A percentile compares a stretch with the other conserved stretches of the same genome.
phyloP scores from a whole-genome alignment of 1,139 yeast genomes.

The Yamadazyma atmosphaerica region DNA sequence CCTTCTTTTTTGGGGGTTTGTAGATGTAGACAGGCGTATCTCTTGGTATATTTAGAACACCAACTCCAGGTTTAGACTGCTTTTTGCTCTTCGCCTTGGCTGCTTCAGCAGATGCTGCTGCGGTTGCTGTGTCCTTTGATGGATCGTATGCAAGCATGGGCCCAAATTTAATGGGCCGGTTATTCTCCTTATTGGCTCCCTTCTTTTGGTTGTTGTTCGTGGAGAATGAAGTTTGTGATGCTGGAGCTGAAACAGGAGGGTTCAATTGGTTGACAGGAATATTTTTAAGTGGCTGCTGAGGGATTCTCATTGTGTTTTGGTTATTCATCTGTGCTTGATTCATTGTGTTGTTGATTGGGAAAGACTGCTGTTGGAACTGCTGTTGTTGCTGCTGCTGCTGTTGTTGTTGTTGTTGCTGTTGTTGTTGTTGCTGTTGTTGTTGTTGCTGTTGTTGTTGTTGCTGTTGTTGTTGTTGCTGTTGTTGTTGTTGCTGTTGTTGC shows the following conservation, averaged over 20 bases:
- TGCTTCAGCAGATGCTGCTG: conserved; percentile 8
- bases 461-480: conserved; percentile 11
- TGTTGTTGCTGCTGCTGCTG: conserved; percentile 12
- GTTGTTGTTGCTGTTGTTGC: conserved; percentile 16
- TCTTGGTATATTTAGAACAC: conserved; percentile 31
- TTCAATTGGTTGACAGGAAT: conserved; percentile 12
- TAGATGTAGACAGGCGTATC: conserved; percentile 36
- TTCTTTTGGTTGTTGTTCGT: conserved; percentile 2
- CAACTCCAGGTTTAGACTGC: conserved; percentile 17
- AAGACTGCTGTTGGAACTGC: too few species aligned
- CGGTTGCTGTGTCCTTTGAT: conserved; percentile 26
- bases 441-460: conserved; percentile 13
- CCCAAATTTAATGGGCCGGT: conserved; percentile 39
- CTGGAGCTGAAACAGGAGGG: conserved; percentile 14
- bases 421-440: conserved; percentile 9
- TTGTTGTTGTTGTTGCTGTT: conserved; percentile 8
- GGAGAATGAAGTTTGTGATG: conserved; percentile 14
- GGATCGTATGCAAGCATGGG: conserved; percentile 47
- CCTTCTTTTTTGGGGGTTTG: conserved; percentile 30
- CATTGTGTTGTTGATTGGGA: too few species aligned
- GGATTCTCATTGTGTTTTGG: too few species aligned
- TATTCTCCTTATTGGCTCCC: conserved; percentile 21
- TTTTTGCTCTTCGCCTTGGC: conserved; percentile 13
- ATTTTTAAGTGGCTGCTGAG: conserved; percentile 15
- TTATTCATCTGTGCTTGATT: too few species aligned